Evolutionary conservation across 768 basidiomycete genomes (phyloP).

Genomic region (Suillus weaverae): DNA sequence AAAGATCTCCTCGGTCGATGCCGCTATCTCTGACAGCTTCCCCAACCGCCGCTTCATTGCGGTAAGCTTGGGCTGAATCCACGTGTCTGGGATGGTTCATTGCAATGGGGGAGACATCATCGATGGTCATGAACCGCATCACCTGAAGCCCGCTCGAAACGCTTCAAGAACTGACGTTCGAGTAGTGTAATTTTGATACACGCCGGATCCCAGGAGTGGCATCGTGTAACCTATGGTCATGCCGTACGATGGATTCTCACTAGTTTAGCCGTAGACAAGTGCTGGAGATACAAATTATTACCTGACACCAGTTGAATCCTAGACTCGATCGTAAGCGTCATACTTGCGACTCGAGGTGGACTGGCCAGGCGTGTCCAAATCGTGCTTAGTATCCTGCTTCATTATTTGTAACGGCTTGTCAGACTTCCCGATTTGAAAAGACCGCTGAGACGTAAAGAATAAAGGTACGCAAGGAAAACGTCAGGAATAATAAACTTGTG

Average conservation of each 20-base stretch:
- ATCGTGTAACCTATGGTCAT: slow-evolving; percentile 48
- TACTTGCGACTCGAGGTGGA: not conserved
- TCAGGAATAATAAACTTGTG: not conserved
- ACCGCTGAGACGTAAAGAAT: not conserved
- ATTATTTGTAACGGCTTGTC: not conserved
- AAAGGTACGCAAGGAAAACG: not conserved
- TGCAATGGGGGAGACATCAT: not conserved
- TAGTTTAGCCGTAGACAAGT: slow-evolving; percentile 7
- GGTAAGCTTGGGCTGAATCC: slow-evolving; percentile 71
- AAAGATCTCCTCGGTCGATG: slow-evolving; percentile 57
- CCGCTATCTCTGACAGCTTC: slow-evolving; percentile 58
- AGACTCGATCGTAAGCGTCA: slow-evolving; percentile 33
- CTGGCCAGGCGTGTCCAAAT: not conserved
- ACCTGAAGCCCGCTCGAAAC: slow-evolving; percentile 67
- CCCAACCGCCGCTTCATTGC: slow-evolving; percentile 63
- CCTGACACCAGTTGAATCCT: slow-evolving; percentile 37
- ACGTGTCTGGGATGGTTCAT: slow-evolving; percentile 51
- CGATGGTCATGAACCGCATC: slow-evolving; percentile 7
- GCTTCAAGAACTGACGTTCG: slow-evolving; percentile 59
- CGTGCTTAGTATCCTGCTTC: not conserved
- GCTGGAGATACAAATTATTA: slow-evolving; percentile 20
- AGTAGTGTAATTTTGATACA: slow-evolving; percentile 65
- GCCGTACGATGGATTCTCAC: not conserved
- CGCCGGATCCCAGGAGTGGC: slow-evolving; percentile 69
- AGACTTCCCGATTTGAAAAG: not conserved